Conservation (phyloP, 192 early-diverging fungal species). For the Thamnidium elegans region DNA sequence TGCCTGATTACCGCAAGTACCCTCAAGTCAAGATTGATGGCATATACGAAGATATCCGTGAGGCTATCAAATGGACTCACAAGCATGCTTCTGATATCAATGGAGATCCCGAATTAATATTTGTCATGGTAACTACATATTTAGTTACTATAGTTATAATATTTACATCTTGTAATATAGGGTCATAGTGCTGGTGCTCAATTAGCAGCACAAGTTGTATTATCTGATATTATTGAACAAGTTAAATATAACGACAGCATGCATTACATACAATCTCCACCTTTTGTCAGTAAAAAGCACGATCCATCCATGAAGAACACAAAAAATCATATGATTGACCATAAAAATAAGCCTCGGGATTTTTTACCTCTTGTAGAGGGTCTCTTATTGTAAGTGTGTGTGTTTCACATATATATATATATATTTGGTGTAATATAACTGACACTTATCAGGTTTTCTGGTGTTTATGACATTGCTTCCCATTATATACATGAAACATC, state of each 20-base stretch:
- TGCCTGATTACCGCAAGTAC: slow-evolving; percentile 54
- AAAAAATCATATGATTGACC: neutral
- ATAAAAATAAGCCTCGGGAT: neutral
- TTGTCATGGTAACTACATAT: slow-evolving; percentile 39
- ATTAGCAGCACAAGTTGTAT: slow-evolving; percentile 33
- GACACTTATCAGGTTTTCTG: slow-evolving; percentile 32
- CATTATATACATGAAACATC: slow-evolving; percentile 51
- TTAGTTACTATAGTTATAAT: neutral
- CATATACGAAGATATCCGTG: slow-evolving; percentile 45
- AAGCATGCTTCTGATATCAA: slow-evolving; percentile 30
- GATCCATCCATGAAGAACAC: slow-evolving; percentile 3
- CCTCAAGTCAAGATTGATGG: slow-evolving; percentile 44
- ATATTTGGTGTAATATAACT: neutral
- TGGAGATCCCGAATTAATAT: slow-evolving; percentile 33
- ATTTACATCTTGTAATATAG: slow-evolving; percentile 17
- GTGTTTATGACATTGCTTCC: slow-evolving; percentile 47
- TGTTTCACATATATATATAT: neutral
- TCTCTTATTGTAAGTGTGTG: slow-evolving; percentile 35
- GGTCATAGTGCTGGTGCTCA: slow-evolving; percentile 48
- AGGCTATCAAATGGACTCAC: slow-evolving; percentile 48
- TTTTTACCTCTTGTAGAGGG: slow-evolving; percentile 39
- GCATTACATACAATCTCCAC: neutral
- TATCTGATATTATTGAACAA: slow-evolving; percentile 34
- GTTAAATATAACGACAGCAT: slow-evolving; percentile 11
- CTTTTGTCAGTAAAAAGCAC: slow-evolving; percentile 11